Evolutionary conservation across 2,329 filamentous ascomycete species (phyloP).

Genomic region (Thelonectria rubi): DNA sequence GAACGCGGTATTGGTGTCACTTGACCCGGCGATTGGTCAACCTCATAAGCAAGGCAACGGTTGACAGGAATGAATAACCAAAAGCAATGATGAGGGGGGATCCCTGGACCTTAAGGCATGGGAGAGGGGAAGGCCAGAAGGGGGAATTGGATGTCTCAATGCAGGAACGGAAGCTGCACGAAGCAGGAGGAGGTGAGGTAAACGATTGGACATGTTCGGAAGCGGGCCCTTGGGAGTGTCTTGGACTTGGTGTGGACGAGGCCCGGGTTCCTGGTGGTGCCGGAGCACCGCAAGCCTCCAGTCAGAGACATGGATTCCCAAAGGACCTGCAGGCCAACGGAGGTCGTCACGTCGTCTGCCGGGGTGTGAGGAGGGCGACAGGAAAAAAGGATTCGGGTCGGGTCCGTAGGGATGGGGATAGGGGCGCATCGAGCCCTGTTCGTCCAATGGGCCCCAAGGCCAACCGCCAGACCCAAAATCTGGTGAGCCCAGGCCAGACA

Average conservation of each 20-base stretch:
- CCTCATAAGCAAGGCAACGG: constrained; percentile 17
- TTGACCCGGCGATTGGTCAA: constrained; percentile 17
- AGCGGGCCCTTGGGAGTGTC: constrained; percentile 33
- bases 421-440: constrained; percentile 22
- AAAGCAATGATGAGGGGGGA: constrained; percentile 30
- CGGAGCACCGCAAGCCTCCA: constrained; percentile 32
- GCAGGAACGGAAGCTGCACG: constrained; percentile 47
- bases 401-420: constrained; percentile 22
- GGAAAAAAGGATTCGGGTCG: constrained; percentile 26
- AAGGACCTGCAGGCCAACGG: constrained; percentile 34
- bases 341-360: constrained; percentile 38
- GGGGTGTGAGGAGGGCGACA: constrained; percentile 39
- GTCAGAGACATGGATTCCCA: constrained; percentile 35
- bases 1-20: constrained; percentile 13
- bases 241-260: constrained; percentile 32
- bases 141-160: constrained; percentile 52
- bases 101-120: constrained; percentile 39
- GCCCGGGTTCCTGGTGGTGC: constrained; percentile 35
- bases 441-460: constrained; percentile 31
- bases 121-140: constrained; percentile 38
- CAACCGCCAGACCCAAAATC: constrained; percentile 27
- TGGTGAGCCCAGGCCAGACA: constrained; percentile 37
- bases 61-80: constrained; percentile 5
- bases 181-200: constrained; percentile 37
- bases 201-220: constrained; percentile 32